A percentile compares a stretch with the other conserved stretches of the same genome.
Evolutionary conservation across 1,284 basidiomycete species (phyloP).

Genomic region (Sparassis latifolia): DNA sequence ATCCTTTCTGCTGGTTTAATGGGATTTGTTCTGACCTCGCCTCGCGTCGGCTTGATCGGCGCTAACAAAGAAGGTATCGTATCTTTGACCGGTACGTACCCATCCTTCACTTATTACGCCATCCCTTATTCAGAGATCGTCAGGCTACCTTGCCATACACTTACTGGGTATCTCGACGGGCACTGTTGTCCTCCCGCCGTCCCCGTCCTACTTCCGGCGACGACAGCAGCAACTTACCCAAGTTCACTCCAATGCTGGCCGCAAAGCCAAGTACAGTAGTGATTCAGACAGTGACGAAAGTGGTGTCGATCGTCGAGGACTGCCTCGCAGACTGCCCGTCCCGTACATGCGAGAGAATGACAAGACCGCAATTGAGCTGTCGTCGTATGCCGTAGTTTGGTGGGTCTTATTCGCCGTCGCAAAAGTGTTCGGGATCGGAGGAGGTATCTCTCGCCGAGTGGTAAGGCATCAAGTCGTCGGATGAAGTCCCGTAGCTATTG

Average conservation of each 20-base stretch:
- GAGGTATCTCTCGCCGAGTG: slow-evolving; percentile 70
- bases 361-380: slow-evolving; percentile 71
- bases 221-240: slow-evolving; percentile 14
- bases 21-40: slow-evolving; percentile 57
- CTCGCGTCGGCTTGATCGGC: slow-evolving; percentile 59
- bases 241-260: not conserved
- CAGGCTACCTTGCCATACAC: slow-evolving; percentile 89
- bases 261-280: slow-evolving; percentile 11
- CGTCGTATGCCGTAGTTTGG: slow-evolving; percentile 73
- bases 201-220: slow-evolving; percentile 64
- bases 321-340: not conserved
- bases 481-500: not conserved
- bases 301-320: slow-evolving; percentile 2
- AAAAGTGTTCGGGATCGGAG: slow-evolving; percentile 32
- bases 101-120: not conserved
- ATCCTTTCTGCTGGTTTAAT: slow-evolving; percentile 51
- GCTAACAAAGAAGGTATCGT: slow-evolving; percentile 91
- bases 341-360: slow-evolving; percentile 43
- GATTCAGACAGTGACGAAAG: slow-evolving; percentile 18
- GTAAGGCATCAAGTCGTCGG: slow-evolving; percentile 31
- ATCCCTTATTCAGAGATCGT: not conserved
- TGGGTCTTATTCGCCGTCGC: slow-evolving; percentile 57
- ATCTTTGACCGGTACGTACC: slow-evolving; percentile 60
- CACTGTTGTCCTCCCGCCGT: slow-evolving; percentile 73
- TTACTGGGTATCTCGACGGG: slow-evolving; percentile 82